Percentiles rank a stretch among this genome's conserved stretches.
Evolutionary conservation across 169 alveolate genomes (phyloP).

Genomic region (Babesia gibsoni): DNA sequence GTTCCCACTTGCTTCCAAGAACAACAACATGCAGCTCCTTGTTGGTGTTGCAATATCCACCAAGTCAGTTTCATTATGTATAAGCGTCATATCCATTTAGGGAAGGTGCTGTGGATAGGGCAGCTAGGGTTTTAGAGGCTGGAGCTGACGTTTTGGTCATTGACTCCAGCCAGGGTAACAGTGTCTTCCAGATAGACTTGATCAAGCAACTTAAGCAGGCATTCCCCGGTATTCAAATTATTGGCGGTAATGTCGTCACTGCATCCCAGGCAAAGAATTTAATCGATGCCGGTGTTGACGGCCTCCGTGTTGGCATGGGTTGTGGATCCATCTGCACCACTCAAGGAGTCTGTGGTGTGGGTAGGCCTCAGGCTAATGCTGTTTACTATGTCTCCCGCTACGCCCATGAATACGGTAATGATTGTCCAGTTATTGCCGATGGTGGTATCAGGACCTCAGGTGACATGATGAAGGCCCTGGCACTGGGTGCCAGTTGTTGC

Average conservation of each 20-base stretch:
- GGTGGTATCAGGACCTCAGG: constrained; percentile 94
- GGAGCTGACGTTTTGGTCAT: constrained; percentile 80
- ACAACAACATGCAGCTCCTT: constrained; percentile 81
- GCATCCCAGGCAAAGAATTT: constrained; percentile 84
- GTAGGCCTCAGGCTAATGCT: constrained; percentile 90
- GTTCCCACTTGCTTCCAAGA: constrained; percentile 86
- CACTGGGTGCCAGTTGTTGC: constrained; percentile 90
- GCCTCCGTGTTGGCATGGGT: constrained; percentile 91
- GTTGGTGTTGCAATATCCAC: constrained; percentile 87
- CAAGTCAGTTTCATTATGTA: constrained; percentile 9
- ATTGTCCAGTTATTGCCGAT: constrained; percentile 89
- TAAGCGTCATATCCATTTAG: constrained; percentile 2
- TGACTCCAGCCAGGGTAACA: constrained; percentile 92
- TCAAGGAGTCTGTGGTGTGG: constrained; percentile 87
- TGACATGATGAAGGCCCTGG: constrained; percentile 89
- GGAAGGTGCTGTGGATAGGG: constrained; percentile 61
- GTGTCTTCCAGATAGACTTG: constrained; percentile 84
- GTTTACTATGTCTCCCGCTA: constrained; percentile 87
- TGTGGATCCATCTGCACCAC: constrained; percentile 96
- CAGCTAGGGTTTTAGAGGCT: constrained; percentile 62
- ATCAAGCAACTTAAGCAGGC: constrained; percentile 81
- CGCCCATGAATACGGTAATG: constrained; percentile 74
- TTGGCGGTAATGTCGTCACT: constrained; percentile 93
- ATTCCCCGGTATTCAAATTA: constrained; percentile 81
- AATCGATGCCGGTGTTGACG: constrained; percentile 86